Conservation (phyloP, 305 asterid species). For the Solanum hybrid region DNA sequence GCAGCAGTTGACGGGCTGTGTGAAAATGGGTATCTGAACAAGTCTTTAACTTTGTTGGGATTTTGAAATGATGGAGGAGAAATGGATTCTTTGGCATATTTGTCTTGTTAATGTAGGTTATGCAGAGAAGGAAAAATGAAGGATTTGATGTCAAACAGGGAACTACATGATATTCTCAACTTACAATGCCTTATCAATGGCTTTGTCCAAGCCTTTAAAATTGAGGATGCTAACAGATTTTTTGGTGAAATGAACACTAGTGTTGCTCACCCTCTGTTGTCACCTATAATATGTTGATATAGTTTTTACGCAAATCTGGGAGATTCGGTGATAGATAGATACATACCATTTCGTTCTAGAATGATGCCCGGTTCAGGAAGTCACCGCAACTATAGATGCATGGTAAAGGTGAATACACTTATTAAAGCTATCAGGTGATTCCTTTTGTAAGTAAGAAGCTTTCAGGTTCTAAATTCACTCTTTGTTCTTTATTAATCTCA, state of each 20-base stretch:
- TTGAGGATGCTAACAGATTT: slow-evolving; percentile 40
- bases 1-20: slow-evolving; percentile 64
- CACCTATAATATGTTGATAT: background rate
- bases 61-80: slow-evolving; percentile 35
- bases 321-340: background rate
- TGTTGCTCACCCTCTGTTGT: background rate
- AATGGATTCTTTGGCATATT: slow-evolving; percentile 50
- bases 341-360: background rate
- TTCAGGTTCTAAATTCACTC: background rate
- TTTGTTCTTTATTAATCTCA: background rate
- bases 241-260: slow-evolving; percentile 19
- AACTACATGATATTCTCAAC: slow-evolving; percentile 45
- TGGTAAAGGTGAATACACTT: background rate
- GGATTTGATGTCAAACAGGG: slow-evolving; percentile 41
- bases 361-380: background rate
- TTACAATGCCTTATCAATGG: slow-evolving; percentile 62
- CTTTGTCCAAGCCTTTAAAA: slow-evolving; percentile 42
- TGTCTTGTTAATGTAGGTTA: slow-evolving; percentile 43
- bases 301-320: background rate
- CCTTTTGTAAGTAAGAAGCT: background rate
- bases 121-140: slow-evolving; percentile 53
- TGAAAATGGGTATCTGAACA: slow-evolving; percentile 45
- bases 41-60: slow-evolving; percentile 41
- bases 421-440: background rate
- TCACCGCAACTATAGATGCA: background rate